phyloP scores from a whole-genome alignment of 148 eudicot genomes.

The Rhododendron simsii region DNA sequence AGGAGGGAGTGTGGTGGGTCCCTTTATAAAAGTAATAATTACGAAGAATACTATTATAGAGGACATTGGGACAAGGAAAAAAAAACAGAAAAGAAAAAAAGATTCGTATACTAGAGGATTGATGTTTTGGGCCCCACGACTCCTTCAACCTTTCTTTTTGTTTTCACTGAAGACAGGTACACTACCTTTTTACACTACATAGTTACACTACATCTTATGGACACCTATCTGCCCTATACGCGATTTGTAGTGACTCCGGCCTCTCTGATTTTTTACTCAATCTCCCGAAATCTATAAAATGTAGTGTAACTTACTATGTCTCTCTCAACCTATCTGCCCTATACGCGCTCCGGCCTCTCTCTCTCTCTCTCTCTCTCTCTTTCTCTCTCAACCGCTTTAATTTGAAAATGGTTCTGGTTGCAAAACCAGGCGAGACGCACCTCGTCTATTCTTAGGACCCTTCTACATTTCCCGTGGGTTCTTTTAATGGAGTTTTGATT shows the following conservation, averaged over 20 bases:
- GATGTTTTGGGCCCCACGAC: not conserved
- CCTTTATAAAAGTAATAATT: no score
- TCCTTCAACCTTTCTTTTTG: not conserved
- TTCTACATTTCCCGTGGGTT: not conserved
- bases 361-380: not conserved
- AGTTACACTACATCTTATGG: no score
- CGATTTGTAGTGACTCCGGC: no score
- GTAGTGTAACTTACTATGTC: no score
- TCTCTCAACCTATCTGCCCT: not conserved
- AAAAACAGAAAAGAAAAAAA: not conserved
- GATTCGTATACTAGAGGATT: not conserved
- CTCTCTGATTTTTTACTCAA: no score
- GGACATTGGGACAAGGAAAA: no score
- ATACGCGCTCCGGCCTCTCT: not conserved
- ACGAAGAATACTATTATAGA: no score
- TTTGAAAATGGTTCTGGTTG: constrained; percentile 1
- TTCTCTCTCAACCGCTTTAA: not conserved
- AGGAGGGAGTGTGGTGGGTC: no score
- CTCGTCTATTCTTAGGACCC: not conserved
- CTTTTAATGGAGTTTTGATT: not conserved
- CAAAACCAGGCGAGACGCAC: not conserved
- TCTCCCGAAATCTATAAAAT: no score
- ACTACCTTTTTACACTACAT: no score
- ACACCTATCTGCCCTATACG: no score
- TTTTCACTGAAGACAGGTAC: no score